phyloP scores from a whole-genome alignment of 441 rosid species.

The Rhodomyrtus psidioides region DNA sequence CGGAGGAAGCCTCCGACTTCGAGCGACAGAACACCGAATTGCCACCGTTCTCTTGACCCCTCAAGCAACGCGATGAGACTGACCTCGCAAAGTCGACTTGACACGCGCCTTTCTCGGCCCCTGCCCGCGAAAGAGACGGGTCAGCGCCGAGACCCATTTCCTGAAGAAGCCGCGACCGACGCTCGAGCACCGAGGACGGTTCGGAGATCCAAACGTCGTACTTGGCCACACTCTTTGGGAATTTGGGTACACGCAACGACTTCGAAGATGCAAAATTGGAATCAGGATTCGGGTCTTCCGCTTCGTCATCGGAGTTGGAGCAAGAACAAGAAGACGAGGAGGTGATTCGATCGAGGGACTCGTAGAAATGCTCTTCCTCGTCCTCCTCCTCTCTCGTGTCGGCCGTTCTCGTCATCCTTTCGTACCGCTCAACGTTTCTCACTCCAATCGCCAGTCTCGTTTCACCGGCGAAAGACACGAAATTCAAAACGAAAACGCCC shows the following conservation, averaged over 20 bases:
- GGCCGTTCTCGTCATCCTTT: conserved; percentile 23
- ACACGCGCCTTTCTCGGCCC: conserved; percentile 3
- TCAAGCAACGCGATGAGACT: conserved; percentile 39
- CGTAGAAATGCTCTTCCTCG: conserved; percentile 75
- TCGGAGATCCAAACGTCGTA: conserved; percentile 93
- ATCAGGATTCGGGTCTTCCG: not conserved
- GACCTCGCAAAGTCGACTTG: conserved; percentile 28
- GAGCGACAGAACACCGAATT: conserved; percentile 37
- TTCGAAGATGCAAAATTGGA: conserved; percentile 5
- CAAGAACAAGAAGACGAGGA: conserved; percentile 67
- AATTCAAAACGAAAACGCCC: not conserved
- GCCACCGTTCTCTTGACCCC: conserved; percentile 19
- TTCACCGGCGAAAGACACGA: conserved; percentile 1
- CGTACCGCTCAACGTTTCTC: conserved; percentile 18
- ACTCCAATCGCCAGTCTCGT: conserved; percentile 15
- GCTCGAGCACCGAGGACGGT: conserved; percentile 79
- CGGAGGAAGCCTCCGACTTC: conserved; percentile 33
- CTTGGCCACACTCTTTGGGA: conserved; percentile 34
- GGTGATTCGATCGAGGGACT: conserved; percentile 83
- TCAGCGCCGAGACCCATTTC: conserved; percentile 70
- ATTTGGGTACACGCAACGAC: conserved; percentile 35
- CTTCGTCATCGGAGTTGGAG: conserved; percentile 46
- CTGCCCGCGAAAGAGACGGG: conserved; percentile 33
- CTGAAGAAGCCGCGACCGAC: conserved; percentile 53
- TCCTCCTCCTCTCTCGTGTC: conserved; percentile 29